Evolutionary conservation across 371 early-diverging fungal species (phyloP).

Genomic region (Rhizomucor pusillus): DNA sequence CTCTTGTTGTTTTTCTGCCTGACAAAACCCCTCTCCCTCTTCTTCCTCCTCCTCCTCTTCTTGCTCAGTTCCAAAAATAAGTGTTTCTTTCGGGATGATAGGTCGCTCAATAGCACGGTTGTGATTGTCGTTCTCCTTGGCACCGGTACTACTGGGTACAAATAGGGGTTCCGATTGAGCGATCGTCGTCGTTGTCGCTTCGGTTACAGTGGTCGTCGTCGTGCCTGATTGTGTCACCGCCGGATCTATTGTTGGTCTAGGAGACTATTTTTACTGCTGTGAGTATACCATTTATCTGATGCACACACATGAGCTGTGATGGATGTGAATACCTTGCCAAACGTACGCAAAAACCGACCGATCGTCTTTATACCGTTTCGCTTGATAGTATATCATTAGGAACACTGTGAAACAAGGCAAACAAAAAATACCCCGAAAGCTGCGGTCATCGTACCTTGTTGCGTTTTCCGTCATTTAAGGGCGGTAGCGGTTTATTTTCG

Average conservation of each 20-base stretch:
- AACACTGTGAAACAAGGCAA: neutral
- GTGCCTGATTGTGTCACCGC: neutral
- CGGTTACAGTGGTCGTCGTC: no score
- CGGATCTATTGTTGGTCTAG: neutral
- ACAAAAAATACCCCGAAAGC: neutral
- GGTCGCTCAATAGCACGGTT: neutral
- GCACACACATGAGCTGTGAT: no score
- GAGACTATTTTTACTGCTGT: neutral
- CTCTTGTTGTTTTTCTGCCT: no score
- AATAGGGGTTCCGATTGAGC: no score
- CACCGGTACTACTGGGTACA: no score
- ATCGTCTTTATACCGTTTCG: slow-evolving; percentile 8
- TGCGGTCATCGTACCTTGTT: neutral
- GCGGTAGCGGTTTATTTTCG: slow-evolving; percentile 7
- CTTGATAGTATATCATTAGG: neutral
- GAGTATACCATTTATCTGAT: neutral
- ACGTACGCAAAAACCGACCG: slow-evolving; percentile 10
- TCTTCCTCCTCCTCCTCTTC: no score
- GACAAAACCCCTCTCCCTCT: no score
- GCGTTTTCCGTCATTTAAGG: neutral
- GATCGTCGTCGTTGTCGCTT: neutral
- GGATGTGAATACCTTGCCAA: slow-evolving; percentile 13
- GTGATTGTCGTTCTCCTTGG: neutral
- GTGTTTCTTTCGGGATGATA: neutral
- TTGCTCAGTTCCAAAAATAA: no score